phyloP scores from a whole-genome alignment of 164 flowering plant species.

The Tetracentron sinense region DNA sequence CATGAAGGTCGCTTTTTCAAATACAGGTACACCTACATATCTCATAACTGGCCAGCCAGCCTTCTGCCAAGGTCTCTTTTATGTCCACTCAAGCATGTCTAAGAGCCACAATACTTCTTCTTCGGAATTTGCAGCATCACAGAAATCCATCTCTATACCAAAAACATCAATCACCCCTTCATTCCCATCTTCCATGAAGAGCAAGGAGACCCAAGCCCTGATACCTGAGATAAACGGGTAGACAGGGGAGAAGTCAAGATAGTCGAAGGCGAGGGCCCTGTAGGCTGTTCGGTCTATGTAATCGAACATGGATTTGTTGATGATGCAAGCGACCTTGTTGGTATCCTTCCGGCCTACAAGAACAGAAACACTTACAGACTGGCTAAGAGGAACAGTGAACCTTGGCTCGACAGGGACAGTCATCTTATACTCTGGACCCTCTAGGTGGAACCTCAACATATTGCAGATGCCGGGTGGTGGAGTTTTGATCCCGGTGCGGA shows the following conservation, averaged over 20 bases:
- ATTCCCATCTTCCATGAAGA: slow-evolving; percentile 58
- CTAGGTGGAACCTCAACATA: slow-evolving; percentile 45
- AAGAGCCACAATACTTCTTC: slow-evolving; percentile 83
- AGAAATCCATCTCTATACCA: slow-evolving; percentile 83
- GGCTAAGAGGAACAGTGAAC: slow-evolving; percentile 45
- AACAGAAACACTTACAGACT: slow-evolving; percentile 60
- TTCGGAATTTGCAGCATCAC: slow-evolving; percentile 76
- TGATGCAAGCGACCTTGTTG: slow-evolving; percentile 58
- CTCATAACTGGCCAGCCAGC: too few species aligned
- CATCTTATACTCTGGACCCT: slow-evolving; percentile 75
- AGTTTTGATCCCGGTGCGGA: slow-evolving; percentile 43
- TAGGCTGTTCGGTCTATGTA: slow-evolving; percentile 65
- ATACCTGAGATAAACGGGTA: slow-evolving; percentile 67
- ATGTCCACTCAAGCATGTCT: slow-evolving; percentile 92
- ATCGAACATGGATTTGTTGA: slow-evolving; percentile 65
- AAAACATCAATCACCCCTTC: slow-evolving; percentile 71
- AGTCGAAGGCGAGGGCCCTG: slow-evolving; percentile 81
- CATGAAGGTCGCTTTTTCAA: too few species aligned
- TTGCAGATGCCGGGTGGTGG: slow-evolving; percentile 56
- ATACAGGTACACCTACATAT: too few species aligned
- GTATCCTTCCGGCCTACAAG: slow-evolving; percentile 74
- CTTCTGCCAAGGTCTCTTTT: too few species aligned
- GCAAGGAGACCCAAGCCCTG: slow-evolving; percentile 86
- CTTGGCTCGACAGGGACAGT: slow-evolving; percentile 60
- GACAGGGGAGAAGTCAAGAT: slow-evolving; percentile 71